phyloP scores from a whole-genome alignment of 1,284 basidiomycete genomes.

The Xanthoconium separans region DNA sequence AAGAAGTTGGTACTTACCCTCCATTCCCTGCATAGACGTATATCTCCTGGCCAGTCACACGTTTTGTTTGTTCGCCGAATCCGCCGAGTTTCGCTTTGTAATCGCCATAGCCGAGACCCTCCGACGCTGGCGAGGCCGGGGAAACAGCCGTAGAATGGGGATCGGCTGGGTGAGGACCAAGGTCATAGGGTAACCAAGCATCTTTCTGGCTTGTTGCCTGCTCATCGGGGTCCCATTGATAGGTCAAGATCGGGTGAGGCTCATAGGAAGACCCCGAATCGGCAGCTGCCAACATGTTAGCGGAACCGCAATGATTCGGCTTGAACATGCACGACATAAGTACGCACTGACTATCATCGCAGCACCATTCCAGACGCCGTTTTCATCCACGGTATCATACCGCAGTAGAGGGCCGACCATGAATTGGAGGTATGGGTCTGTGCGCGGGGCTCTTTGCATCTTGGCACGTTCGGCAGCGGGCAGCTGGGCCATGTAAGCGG shows the following conservation, averaged over 20 bases:
- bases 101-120: constrained; percentile 8
- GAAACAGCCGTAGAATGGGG: constrained; percentile 48
- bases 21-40: constrained; percentile 74
- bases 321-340: not conserved
- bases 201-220: constrained; percentile 16
- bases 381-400: constrained; percentile 85
- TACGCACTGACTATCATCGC: constrained; percentile 79
- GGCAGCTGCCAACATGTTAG: constrained; percentile 45
- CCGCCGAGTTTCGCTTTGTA: constrained; percentile 19
- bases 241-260: constrained; percentile 72
- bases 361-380: constrained; percentile 83
- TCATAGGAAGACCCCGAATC: constrained; percentile 82
- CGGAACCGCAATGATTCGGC: not conserved
- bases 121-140: constrained; percentile 10
- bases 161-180: constrained; percentile 72
- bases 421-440: constrained; percentile 72
- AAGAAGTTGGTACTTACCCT: constrained; percentile 44
- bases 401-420: constrained; percentile 88
- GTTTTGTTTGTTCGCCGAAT: constrained; percentile 34
- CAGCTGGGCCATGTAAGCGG: constrained; percentile 46
- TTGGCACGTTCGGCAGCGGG: constrained; percentile 65
- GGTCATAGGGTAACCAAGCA: constrained; percentile 44
- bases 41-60: constrained; percentile 69
- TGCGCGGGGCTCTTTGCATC: constrained; percentile 53
- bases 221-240: constrained; percentile 71